A percentile compares a stretch with the other conserved stretches of the same genome.
Evolutionary conservation across 257 asterid genomes (phyloP).

Genomic region (Catharanthus roseus): DNA sequence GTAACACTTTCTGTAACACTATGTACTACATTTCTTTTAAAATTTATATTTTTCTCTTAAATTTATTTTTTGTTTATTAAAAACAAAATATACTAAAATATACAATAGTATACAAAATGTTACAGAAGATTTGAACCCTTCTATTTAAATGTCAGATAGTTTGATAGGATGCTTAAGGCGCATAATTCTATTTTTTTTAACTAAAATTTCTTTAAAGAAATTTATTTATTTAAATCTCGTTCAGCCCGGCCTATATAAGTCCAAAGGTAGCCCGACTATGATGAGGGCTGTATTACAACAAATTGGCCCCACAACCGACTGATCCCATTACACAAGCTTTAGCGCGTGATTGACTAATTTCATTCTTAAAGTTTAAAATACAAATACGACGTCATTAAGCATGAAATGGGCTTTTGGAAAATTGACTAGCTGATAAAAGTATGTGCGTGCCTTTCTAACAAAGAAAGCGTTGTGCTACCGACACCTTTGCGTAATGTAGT

Average conservation of each 20-base stretch:
- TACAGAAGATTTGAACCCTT: no score
- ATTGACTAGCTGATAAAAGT: neutral
- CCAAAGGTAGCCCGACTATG: neutral
- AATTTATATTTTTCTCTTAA: no score
- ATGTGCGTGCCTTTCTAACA: conserved; percentile 4
- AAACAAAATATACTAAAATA: no score
- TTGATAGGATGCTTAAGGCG: no score
- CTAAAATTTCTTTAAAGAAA: no score
- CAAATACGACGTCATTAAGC: neutral
- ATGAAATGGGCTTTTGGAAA: no score
- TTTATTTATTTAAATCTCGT: neutral
- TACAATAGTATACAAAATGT: no score
- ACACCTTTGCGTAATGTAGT: neutral
- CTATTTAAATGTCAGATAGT: no score
- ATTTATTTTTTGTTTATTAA: no score
- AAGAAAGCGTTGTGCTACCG: conserved; percentile 10
- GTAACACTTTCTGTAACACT: no score
- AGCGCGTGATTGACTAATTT: conserved; percentile 2
- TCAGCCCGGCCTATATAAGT: neutral
- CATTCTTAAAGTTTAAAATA: neutral
- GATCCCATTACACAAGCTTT: neutral
- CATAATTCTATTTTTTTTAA: no score
- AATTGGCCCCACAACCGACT: neutral
- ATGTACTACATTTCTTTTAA: no score
- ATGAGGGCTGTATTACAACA: neutral